phyloP scores from a whole-genome alignment of 805 yeast species.

The Wickerhamiella vanderwaltii region DNA sequence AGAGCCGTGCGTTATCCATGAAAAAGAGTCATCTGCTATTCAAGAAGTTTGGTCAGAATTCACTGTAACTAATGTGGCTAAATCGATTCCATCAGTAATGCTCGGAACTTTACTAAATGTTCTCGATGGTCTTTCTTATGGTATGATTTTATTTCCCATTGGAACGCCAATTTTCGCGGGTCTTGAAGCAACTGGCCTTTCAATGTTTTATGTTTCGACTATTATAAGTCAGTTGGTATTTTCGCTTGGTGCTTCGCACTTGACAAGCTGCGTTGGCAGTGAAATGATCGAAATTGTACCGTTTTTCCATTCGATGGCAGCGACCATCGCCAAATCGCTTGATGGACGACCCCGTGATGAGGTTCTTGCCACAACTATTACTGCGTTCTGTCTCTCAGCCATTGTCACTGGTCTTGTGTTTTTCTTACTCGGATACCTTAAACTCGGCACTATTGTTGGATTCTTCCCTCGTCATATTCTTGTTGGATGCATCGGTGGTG shows the following conservation, averaged over 20 bases:
- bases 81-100: slow-evolving; percentile 64
- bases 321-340: slow-evolving; percentile 45
- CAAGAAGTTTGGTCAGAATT: slow-evolving; percentile 4
- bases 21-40: slow-evolving; percentile 4
- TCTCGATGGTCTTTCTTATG: slow-evolving; percentile 87
- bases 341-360: slow-evolving; percentile 36
- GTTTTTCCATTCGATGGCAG: slow-evolving; percentile 91
- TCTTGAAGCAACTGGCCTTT: slow-evolving; percentile 78
- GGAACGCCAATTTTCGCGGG: slow-evolving; percentile 64
- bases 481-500: slow-evolving; percentile 97
- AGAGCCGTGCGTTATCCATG: no score
- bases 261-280: slow-evolving; percentile 84
- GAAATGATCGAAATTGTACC: slow-evolving; percentile 99
- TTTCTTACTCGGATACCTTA: slow-evolving; percentile 60
- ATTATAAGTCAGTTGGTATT: slow-evolving; percentile 80
- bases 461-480: slow-evolving; percentile 93
- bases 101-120: slow-evolving; percentile 77
- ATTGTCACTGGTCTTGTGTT: slow-evolving; percentile 79
- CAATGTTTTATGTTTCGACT: slow-evolving; percentile 89
- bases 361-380: slow-evolving; percentile 72
- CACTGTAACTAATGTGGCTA: slow-evolving; percentile 1
- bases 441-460: slow-evolving; percentile 76
- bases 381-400: slow-evolving; percentile 73
- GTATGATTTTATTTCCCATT: slow-evolving; percentile 94
- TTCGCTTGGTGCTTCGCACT: slow-evolving; percentile 83